Evolutionary conservation across 1,139 yeast genomes (phyloP).

Genomic region (Geotrichum klebahnii): DNA sequence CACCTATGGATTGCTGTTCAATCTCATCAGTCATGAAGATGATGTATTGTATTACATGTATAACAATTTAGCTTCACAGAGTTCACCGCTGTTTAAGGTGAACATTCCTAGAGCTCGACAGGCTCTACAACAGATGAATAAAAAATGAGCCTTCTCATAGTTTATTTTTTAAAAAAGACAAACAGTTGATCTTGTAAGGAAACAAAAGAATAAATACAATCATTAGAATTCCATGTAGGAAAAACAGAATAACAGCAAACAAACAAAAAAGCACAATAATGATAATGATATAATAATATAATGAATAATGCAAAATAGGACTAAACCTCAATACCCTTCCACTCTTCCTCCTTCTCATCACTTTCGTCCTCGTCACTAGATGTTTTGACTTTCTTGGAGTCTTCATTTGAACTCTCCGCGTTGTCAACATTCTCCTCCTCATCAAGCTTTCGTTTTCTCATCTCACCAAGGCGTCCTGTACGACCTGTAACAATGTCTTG

Average conservation of each 20-base stretch:
- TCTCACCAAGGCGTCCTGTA: constrained; percentile 32
- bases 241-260: too few species aligned
- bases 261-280: too few species aligned
- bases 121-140: neutral
- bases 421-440: constrained; percentile 17
- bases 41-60: neutral
- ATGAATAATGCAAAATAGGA: too few species aligned
- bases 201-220: too few species aligned
- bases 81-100: neutral
- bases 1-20: neutral
- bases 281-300: too few species aligned
- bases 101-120: neutral
- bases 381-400: constrained; percentile 18
- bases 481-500: constrained; percentile 25
- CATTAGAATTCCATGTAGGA: too few species aligned
- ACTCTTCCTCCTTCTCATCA: constrained; percentile 13
- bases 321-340: constrained; percentile 9
- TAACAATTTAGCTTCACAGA: neutral
- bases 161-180: too few species aligned
- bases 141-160: too few species aligned
- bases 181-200: too few species aligned
- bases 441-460: constrained; percentile 25
- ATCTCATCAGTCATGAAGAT: neutral
- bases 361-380: constrained; percentile 23
- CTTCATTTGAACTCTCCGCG: constrained; percentile 9